phyloP scores from a whole-genome alignment of 208 protist genomes.

The Ichthyophonus hoferi region DNA sequence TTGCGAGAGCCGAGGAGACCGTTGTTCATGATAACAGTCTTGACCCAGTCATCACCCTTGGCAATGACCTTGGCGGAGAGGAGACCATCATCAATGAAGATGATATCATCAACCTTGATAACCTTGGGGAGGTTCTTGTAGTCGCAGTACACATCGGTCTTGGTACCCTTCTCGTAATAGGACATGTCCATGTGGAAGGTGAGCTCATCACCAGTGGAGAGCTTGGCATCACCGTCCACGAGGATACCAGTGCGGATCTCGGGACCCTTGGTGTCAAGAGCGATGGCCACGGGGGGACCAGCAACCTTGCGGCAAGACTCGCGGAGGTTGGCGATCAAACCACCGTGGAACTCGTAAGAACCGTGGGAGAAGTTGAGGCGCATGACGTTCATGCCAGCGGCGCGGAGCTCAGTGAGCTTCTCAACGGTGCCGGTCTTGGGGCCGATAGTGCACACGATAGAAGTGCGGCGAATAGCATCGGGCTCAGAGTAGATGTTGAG shows the following conservation, averaged over 20 bases:
- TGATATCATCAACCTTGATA: constrained; percentile 69
- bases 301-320: constrained; percentile 62
- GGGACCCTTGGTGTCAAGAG: constrained; percentile 91
- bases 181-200: no score
- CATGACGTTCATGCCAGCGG: constrained; percentile 89
- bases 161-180: constrained; percentile 60
- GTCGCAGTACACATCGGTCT: constrained; percentile 78
- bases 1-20: constrained; percentile 59
- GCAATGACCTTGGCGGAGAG: constrained; percentile 77
- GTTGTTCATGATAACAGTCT: constrained; percentile 68
- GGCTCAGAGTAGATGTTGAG: constrained; percentile 44
- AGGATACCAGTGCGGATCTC: constrained; percentile 86
- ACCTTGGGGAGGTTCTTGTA: constrained; percentile 75
- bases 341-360: constrained; percentile 84
- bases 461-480: constrained; percentile 57
- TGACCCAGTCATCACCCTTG: constrained; percentile 67
- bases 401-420: constrained; percentile 78
- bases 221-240: constrained; percentile 43
- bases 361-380: constrained; percentile 97
- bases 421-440: constrained; percentile 82
- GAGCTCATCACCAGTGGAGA: no score
- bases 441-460: constrained; percentile 92
- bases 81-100: constrained; percentile 93
- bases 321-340: constrained; percentile 86
- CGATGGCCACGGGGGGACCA: constrained; percentile 79